Base-by-base conservation (phyloP, 192 early-diverging fungal species). In the Backusella morwellensis region DNA sequence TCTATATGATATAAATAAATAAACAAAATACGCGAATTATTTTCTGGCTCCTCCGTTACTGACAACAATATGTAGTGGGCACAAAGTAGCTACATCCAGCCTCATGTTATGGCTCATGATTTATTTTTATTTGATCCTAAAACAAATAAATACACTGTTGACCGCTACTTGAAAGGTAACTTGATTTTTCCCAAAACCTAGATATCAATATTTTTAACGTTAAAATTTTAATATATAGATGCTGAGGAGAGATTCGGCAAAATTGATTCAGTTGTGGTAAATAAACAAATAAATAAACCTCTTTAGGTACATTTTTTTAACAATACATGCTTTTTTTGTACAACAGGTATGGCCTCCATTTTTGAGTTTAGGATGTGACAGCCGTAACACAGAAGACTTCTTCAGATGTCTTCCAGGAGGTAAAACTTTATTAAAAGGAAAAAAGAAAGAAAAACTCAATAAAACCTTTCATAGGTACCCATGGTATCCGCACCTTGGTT, bases 201-300 rank as follows among this genome's bases (percentile, higher is more conserved):
- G 19, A 19, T 17, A 44, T 44, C 15, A 52, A 29, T 11, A 8
- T 36, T 50, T 35, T n/a, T 34, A 73, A 32, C 34, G 19, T 23
- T 21, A 67, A 8, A 32, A 34, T 5, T 44, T 66, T 36, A 23
- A 29, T 36, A 3, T 38, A 42, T 35, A 77, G 75, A 77, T 35
- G 23, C 68, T 23, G 68, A 77, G 23, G 68, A 70, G 17, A 42
- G 75, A 35, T 70, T 38, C 15, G 75, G 75, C 42, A 40, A 50
- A 17, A 77, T 77, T 36, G 75, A 77, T 19, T 77, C 75, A 42
- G 47, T 77, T 34, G 75, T 77, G 50, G 75, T 77, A 77, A 70
- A 42, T 44, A n/a, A 35, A 35, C 17, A 52, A 40, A 47, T 4
- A 23, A 40, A 40, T 3, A 38, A 40, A 35, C 44, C 14, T 35